A percentile compares a stretch with the other conserved stretches of the same genome.
These are phyloP conservation scores for Rhamnella rubrinervis DNA, from an alignment of 331 rosid species.

Conservation along the genomic window DNA sequence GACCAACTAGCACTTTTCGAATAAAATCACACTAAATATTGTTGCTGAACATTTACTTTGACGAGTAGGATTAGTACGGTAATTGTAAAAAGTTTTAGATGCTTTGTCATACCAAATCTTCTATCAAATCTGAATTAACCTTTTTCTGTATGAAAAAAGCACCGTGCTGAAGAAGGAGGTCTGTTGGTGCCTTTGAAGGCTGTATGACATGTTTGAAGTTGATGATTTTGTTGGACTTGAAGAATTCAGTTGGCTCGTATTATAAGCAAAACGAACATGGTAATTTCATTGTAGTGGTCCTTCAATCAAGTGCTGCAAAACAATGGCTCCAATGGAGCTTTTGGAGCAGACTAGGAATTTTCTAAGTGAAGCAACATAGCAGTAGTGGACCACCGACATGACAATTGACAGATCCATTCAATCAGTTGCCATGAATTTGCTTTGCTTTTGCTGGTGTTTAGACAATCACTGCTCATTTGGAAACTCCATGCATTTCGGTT, in stretches of 20 bases:
- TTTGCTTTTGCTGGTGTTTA: constrained; percentile 17
- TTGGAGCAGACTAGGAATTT: not conserved
- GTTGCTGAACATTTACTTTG: not conserved
- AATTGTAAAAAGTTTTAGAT: not conserved
- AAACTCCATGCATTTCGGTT: constrained; percentile 12
- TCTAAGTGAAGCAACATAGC: constrained; percentile 13
- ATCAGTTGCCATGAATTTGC: constrained; percentile 24
- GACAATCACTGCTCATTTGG: not conserved
- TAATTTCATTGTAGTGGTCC: no score
- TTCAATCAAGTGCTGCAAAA: not conserved
- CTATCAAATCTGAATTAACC: no score
- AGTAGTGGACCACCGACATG: constrained; percentile 23
- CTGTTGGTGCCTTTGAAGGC: no score
- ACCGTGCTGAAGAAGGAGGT: no score
- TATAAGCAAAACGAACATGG: no score
- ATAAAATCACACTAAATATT: constrained; percentile 1
- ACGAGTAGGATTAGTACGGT: no score
- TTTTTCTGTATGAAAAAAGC: no score
- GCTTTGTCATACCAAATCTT: no score
- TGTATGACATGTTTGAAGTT: no score
- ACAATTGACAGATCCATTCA: constrained; percentile 12
- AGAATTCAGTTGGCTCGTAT: no score
- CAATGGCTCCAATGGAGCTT: not conserved
- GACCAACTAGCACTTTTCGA: not conserved
- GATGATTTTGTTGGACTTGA: no score